These are phyloP conservation scores for Peronospora destructor DNA, from an alignment of 352 stramenopile species.

Conservation along the genomic window DNA sequence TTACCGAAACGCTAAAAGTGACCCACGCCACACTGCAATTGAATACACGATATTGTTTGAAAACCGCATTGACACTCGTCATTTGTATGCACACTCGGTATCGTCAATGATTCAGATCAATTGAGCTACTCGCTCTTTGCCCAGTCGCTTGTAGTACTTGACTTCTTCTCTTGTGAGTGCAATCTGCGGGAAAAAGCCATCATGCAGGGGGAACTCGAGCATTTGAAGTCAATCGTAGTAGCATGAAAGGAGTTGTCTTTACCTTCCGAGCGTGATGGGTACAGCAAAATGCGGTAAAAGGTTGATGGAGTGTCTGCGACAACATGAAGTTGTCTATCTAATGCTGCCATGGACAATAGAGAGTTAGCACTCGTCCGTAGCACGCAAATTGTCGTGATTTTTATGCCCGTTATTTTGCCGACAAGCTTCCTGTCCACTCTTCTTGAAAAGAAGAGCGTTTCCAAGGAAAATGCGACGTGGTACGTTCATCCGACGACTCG, in stretches of 20 bases:
- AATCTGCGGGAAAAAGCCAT: slow-evolving; percentile 81
- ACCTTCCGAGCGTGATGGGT: neutral
- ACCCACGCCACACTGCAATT: no score
- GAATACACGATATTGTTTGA: no score
- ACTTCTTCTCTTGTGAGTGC: slow-evolving; percentile 62
- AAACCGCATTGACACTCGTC: slow-evolving; percentile 25
- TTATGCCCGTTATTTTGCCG: neutral
- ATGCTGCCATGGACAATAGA: no score
- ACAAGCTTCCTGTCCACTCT: slow-evolving; percentile 2
- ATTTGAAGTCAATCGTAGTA: slow-evolving; percentile 22
- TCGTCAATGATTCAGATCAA: slow-evolving; percentile 76
- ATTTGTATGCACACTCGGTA: slow-evolving; percentile 72
- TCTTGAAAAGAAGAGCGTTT: slow-evolving; percentile 2
- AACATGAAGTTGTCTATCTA: slow-evolving; percentile 4
- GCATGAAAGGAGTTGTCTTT: slow-evolving; percentile 5
- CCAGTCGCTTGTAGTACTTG: slow-evolving; percentile 65
- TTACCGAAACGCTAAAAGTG: no score
- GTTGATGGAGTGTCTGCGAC: slow-evolving; percentile 18
- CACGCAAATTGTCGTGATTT: no score
- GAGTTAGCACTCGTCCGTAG: neutral
- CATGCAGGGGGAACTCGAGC: slow-evolving; percentile 66
- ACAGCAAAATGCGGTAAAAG: slow-evolving; percentile 1
- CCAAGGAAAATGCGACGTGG: slow-evolving; percentile 1
- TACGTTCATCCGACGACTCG: neutral
- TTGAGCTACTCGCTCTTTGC: slow-evolving; percentile 65